Evolutionary conservation across 2,329 filamentous ascomycete genomes (phyloP).

Genomic region (Exophiala alcalophila): DNA sequence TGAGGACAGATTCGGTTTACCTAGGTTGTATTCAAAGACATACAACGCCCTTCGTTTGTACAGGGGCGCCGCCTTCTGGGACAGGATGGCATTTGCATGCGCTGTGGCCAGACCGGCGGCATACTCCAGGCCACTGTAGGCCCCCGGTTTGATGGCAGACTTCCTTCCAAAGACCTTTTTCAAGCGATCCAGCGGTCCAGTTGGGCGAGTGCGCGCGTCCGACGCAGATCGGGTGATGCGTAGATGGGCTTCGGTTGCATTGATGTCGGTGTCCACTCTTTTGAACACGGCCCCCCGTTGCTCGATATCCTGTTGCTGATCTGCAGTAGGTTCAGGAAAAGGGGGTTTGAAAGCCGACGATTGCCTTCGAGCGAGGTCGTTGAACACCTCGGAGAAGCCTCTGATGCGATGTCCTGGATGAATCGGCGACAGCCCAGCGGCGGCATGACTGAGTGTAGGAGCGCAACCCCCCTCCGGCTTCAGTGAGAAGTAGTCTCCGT

Average conservation of each 20-base stretch:
- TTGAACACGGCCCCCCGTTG: slow-evolving; percentile 1
- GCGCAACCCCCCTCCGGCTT: neutral
- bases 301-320: slow-evolving; percentile 9
- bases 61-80: slow-evolving; percentile 1
- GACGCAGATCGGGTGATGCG: slow-evolving; percentile 7
- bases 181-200: slow-evolving; percentile 4
- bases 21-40: slow-evolving; percentile 13
- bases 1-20: too few relatives aligned
- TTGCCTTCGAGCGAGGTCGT: neutral
- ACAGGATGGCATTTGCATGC: slow-evolving; percentile 10
- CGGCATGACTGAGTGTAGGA: slow-evolving; percentile 3
- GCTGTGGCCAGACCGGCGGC: slow-evolving; percentile 6
- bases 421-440: slow-evolving; percentile 6
- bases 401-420: slow-evolving; percentile 10
- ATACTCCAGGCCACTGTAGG: slow-evolving; percentile 4
- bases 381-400: neutral
- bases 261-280: slow-evolving; percentile 7
- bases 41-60: slow-evolving; percentile 8
- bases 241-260: slow-evolving; percentile 6
- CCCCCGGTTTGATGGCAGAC: slow-evolving; percentile 6
- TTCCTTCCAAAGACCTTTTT: neutral
- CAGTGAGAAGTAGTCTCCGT: slow-evolving; percentile 8
- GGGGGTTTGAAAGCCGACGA: slow-evolving; percentile 4
- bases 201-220: neutral
- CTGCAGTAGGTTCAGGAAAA: slow-evolving; percentile 6